These are phyloP conservation scores for Exophiala calicioides DNA, from an alignment of 2,329 filamentous ascomycete genomes.

Conservation along the genomic window DNA sequence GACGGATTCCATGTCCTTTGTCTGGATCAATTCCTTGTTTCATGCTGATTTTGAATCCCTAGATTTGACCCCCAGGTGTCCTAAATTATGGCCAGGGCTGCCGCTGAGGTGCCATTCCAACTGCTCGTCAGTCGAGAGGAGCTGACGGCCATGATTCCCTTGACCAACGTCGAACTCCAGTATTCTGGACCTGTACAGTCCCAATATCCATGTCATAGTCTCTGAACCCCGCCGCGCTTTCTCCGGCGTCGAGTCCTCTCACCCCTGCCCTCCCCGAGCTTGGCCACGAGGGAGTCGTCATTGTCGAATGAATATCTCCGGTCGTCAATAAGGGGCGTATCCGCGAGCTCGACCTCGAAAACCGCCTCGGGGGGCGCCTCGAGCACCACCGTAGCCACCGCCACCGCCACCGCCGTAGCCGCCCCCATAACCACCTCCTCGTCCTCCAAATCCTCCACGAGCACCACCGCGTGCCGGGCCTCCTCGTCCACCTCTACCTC, in stretches of 20 bases:
- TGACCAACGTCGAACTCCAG: not conserved
- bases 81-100: no score
- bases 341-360: conserved; percentile 54
- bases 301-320: conserved; percentile 10
- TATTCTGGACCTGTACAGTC: not conserved
- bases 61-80: no score
- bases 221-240: no score
- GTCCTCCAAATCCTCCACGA: conserved; percentile 60
- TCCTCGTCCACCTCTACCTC: conserved; percentile 61
- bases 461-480: conserved; percentile 59
- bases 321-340: conserved; percentile 47
- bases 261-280: no score
- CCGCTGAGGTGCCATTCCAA: no score
- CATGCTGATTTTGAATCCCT: no score
- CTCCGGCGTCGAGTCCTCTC: no score
- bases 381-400: conserved; percentile 22
- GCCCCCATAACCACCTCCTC: conserved; percentile 42
- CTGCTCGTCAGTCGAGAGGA: no score
- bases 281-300: no score
- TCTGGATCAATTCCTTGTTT: no score
- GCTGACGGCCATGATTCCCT: no score
- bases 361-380: conserved; percentile 32
- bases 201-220: conserved; percentile 14
- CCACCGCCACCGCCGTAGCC: conserved; percentile 49
- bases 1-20: no score